Evolutionary conservation across 31 red algal species (phyloP), one percentile per base, ranked within the genome.

Genomic region (Odonthalia washingtoniensis): DNA sequence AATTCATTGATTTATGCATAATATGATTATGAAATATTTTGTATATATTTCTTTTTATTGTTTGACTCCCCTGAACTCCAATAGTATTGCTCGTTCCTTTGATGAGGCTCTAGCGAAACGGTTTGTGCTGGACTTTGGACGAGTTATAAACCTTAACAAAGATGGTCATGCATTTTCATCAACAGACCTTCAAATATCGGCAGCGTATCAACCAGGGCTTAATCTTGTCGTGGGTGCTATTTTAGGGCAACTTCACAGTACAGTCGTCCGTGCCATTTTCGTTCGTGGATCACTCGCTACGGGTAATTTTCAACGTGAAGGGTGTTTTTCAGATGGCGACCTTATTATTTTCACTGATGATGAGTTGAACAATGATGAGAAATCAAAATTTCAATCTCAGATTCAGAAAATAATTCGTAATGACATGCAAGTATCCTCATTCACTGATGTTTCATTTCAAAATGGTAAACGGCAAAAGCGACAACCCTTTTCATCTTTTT

Each of bases 271-370:
- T 1, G 67, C 82, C 18, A 74, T 92, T 4, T 87, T 64, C 66
- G 67, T 92, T 17, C 74, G 90, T 5, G 90, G 90, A 32, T 92
- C 90, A 17, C 18, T 87, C 18, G 76, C 76, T 43, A 87, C 75
- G 14, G 65, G 66, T 24, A 36, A 74, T 64, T 70, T 76, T 57
- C 69, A 63, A 5, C 39, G 34, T 27, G 77, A 82, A 40, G 69
- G 82, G n/a, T 63, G 63, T 31, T n/a, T n/a, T n/a, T 92, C 90
- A 4, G 90, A 92, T 72, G 65, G 86, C 1, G 90, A 92, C 52
- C 90, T 92, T 4, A 61, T 92, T 42, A 46, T 92, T 69, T n/a
- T 92, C 27, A 65, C 77, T 2, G 42, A 68, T 6, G 34, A 36
- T 0, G 33, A 37, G n/a, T n/a, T n/a, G n/a, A n/a, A n/a, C n/a